Evolutionary conservation across 768 basidiomycete species (phyloP).

Genomic region (Floccularia luteovirens): DNA sequence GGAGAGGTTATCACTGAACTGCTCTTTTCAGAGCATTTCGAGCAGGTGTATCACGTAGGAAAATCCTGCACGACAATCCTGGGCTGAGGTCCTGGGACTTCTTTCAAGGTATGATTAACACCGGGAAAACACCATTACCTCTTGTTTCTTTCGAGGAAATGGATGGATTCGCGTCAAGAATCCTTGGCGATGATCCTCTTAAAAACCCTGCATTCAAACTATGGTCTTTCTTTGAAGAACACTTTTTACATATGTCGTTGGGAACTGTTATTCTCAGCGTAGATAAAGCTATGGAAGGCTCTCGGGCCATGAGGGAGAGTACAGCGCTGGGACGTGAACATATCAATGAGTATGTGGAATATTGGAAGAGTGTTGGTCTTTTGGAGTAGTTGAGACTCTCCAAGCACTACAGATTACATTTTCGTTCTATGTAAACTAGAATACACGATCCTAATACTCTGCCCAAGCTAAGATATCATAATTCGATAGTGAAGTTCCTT

Average conservation of each 20-base stretch:
- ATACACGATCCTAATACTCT: too few relatives aligned
- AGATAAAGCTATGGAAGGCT: too few relatives aligned
- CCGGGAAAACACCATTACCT: conserved; percentile 11
- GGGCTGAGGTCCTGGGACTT: conserved; percentile 20
- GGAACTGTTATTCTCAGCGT: conserved; percentile 23
- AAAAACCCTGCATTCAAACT: conserved; percentile 19
- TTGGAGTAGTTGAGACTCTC: too few relatives aligned
- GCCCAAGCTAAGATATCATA: too few relatives aligned
- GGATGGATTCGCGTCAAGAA: conserved; percentile 19
- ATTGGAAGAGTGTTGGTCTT: too few relatives aligned
- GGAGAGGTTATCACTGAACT: conserved; percentile 19
- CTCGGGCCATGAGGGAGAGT: too few relatives aligned
- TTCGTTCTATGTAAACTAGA: too few relatives aligned
- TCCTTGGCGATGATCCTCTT: conserved; percentile 16
- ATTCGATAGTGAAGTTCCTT: too few relatives aligned
- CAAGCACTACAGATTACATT: too few relatives aligned
- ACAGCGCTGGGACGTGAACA: too few relatives aligned
- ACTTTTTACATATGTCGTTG: conserved; percentile 22
- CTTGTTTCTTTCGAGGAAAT: conserved; percentile 17
- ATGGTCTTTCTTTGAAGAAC: conserved; percentile 21
- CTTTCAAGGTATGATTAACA: conserved; percentile 12
- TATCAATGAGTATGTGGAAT: too few relatives aligned
- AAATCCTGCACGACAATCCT: conserved; percentile 26
- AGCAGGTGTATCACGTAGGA: conserved; percentile 25
- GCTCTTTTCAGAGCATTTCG: conserved; percentile 20